These are phyloP conservation scores for Ustilago esculenta DNA, from an alignment of 1,284 basidiomycete species.

Conservation along the genomic window DNA sequence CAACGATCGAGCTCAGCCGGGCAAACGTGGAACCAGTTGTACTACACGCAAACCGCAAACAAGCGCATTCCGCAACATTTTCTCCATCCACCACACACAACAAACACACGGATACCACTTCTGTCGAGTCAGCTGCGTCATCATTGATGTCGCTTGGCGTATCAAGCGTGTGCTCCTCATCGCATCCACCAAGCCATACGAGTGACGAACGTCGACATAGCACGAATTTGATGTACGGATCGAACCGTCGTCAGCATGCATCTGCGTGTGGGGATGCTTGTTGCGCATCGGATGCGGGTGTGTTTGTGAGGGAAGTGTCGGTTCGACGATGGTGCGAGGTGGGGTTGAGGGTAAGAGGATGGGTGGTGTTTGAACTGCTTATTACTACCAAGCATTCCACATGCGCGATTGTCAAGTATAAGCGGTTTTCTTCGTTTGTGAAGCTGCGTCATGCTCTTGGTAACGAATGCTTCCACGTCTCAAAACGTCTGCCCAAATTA, in stretches of 20 bases:
- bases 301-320: constrained; percentile 49
- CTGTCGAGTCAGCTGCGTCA: constrained; percentile 31
- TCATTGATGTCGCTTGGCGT: constrained; percentile 47
- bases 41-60: constrained; percentile 44
- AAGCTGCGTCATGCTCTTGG: constrained; percentile 23
- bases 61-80: too few species aligned
- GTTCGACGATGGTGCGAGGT: constrained; percentile 60
- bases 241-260: too few species aligned
- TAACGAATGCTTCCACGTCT: constrained; percentile 35
- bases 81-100: too few species aligned
- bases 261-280: too few species aligned
- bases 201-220: constrained; percentile 35
- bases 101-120: too few species aligned
- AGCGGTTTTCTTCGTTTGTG: constrained; percentile 53
- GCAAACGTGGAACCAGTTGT: constrained; percentile 30
- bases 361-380: constrained; percentile 57
- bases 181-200: constrained; percentile 20
- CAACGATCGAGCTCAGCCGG: constrained; percentile 38
- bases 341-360: constrained; percentile 54
- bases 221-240: too few species aligned
- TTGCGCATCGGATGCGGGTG: constrained; percentile 2
- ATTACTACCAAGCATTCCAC: constrained; percentile 51
- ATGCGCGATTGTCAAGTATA: constrained; percentile 32
- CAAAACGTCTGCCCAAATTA: constrained; percentile 41
- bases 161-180: constrained; percentile 37